Conservation (phyloP, 179 eudicot genomes). For the Camellia oleifera region DNA sequence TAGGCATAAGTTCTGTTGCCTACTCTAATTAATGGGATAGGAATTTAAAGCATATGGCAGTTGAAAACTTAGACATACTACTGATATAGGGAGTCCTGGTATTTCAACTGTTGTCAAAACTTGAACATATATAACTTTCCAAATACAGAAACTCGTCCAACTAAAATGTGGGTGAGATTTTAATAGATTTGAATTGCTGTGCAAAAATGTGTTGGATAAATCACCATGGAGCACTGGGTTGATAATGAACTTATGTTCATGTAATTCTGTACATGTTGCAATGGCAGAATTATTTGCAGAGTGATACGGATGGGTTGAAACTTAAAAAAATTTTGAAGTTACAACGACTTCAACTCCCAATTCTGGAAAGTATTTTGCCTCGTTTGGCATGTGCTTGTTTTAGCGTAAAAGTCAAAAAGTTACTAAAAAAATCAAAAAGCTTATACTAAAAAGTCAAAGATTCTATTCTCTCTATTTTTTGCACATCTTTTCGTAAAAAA, state of each 20-base stretch:
- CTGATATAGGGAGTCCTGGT: background rate
- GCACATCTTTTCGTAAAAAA: no score
- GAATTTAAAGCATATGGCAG: background rate
- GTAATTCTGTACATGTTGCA: conserved; percentile 1
- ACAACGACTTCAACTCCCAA: background rate
- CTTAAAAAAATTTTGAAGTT: background rate
- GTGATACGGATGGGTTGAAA: conserved; percentile 7
- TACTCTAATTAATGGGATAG: background rate
- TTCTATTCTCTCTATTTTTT: no score
- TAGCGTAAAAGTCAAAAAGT: background rate
- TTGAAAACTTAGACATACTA: background rate
- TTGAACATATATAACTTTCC: background rate
- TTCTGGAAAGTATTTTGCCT: background rate
- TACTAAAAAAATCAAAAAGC: no score
- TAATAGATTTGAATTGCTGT: background rate
- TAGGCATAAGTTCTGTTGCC: background rate
- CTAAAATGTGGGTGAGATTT: background rate
- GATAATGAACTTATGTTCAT: background rate
- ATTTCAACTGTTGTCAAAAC: no score
- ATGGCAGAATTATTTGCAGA: background rate
- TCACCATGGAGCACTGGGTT: background rate
- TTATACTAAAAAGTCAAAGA: no score
- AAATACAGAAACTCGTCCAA: background rate
- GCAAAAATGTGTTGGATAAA: background rate
- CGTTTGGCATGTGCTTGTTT: background rate